A percentile compares a stretch with the other conserved stretches of the same genome.
These are phyloP conservation scores for Bryopsis sp. DNA, from an alignment of 139 green algal genomes.

Conservation along the genomic window DNA sequence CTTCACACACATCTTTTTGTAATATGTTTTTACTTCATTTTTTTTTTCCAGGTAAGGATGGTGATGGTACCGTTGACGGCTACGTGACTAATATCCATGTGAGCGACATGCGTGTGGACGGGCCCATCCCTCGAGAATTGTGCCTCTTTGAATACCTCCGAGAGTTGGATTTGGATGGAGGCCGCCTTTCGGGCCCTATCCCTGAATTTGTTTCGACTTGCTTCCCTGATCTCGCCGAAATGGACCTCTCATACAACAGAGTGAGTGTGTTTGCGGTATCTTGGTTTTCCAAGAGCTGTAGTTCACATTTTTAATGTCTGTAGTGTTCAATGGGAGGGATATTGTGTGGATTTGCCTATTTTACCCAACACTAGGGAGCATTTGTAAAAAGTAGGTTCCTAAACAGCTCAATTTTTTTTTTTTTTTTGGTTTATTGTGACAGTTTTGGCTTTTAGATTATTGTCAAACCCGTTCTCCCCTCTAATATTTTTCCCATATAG, in stretches of 20 bases:
- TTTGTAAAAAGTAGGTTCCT: too few species aligned
- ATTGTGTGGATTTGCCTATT: too few species aligned
- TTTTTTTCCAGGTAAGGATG: conserved; percentile 20
- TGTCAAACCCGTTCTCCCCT: too few species aligned
- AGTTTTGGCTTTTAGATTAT: too few species aligned
- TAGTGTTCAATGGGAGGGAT: too few species aligned
- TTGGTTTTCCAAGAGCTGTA: neutral
- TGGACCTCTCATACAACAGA: conserved; percentile 46
- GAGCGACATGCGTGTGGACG: conserved; percentile 34
- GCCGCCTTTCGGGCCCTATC: conserved; percentile 30
- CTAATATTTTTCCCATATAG: too few species aligned
- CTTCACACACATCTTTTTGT: neutral
- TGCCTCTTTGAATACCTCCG: conserved; percentile 35
- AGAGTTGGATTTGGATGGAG: conserved; percentile 43
- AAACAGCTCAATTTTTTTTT: too few species aligned
- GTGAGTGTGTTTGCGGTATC: conserved; percentile 12
- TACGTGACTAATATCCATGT: conserved; percentile 41
- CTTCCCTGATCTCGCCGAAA: conserved; percentile 34
- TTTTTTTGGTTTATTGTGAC: too few species aligned
- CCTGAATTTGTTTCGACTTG: conserved; percentile 31
- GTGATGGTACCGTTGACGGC: conserved; percentile 31
- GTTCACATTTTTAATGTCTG: too few species aligned
- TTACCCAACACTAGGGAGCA: too few species aligned
- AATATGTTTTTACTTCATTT: neutral
- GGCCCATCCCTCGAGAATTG: conserved; percentile 23